Conservation (phyloP, 2,329 filamentous ascomycete species). For the Ophiosphaerella herpotricha region DNA sequence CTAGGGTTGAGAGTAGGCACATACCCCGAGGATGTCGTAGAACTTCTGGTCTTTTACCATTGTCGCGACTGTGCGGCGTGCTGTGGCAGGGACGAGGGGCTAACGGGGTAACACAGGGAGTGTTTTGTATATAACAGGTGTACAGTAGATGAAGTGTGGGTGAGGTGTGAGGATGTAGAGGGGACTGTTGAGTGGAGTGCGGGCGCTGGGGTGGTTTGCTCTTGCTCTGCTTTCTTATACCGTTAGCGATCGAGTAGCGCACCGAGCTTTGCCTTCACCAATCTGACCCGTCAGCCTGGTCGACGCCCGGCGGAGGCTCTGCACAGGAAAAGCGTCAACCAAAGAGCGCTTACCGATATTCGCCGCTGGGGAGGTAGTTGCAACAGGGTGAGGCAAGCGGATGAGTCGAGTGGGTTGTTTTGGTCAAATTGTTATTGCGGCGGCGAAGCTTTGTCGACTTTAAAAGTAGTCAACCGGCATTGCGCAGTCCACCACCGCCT, state of each 20-base stretch:
- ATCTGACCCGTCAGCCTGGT: conserved; percentile 20
- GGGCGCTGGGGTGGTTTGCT: conserved; percentile 7
- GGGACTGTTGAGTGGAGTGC: conserved; percentile 4
- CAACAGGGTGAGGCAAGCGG: neutral
- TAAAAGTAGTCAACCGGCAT: conserved; percentile 41
- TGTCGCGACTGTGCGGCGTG: conserved; percentile 42
- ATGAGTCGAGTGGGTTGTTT: conserved; percentile 14
- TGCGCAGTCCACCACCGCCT: conserved; percentile 33
- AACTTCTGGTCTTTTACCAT: conserved; percentile 82
- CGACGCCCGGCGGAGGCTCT: conserved; percentile 8
- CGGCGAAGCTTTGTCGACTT: conserved; percentile 32
- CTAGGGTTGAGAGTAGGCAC: conserved; percentile 36
- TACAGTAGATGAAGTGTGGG: conserved; percentile 16
- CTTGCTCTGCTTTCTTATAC: conserved; percentile 4
- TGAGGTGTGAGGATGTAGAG: conserved; percentile 10
- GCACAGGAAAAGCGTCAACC: conserved; percentile 3
- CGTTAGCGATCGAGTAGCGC: conserved; percentile 22
- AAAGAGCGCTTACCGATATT: conserved; percentile 25
- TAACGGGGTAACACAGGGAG: conserved; percentile 23
- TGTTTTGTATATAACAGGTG: no score
- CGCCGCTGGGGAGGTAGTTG: conserved; percentile 5
- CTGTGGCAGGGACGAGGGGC: conserved; percentile 18
- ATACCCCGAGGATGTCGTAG: conserved; percentile 79
- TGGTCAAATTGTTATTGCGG: conserved; percentile 15
- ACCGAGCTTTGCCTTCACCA: conserved; percentile 17